Evolutionary conservation across 2,329 filamentous ascomycete species (phyloP).

Genomic region (Thielaviopsis musarum): DNA sequence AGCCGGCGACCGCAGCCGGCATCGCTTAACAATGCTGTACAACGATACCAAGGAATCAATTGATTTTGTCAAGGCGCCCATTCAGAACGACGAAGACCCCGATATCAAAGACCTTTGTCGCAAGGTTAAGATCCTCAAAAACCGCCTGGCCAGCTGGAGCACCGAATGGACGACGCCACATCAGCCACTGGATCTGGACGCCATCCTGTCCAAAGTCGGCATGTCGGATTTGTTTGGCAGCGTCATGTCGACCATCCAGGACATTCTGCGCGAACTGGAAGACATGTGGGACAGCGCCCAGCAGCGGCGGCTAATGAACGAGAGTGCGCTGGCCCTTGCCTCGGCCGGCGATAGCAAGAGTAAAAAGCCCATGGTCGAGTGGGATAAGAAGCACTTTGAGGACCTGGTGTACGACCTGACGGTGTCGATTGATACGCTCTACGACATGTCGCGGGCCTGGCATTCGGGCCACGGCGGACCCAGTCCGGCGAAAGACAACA

Average conservation of each 20-base stretch:
- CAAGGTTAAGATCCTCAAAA: conserved; percentile 65
- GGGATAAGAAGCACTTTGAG: conserved; percentile 57
- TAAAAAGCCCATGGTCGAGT: conserved; percentile 41
- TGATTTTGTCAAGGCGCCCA: conserved; percentile 51
- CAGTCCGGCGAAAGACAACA: conserved; percentile 13
- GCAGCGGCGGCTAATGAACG: conserved; percentile 15
- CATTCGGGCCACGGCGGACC: conserved; percentile 23
- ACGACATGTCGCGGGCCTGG: conserved; percentile 55
- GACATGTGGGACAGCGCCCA: conserved; percentile 49
- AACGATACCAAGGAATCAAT: conserved; percentile 67
- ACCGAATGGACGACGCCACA: conserved; percentile 62
- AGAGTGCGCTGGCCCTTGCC: not conserved
- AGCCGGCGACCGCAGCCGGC: not conserved
- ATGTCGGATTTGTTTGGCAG: conserved; percentile 62
- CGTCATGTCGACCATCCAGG: conserved; percentile 66
- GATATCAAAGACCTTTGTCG: conserved; percentile 57
- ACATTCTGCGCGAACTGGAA: conserved; percentile 61
- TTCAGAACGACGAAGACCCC: conserved; percentile 46
- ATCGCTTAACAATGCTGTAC: conserved; percentile 49
- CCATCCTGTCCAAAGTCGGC: conserved; percentile 53
- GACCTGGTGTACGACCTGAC: conserved; percentile 60
- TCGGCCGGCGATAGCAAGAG: conserved; percentile 35
- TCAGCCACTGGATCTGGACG: conserved; percentile 53
- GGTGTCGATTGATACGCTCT: conserved; percentile 62
- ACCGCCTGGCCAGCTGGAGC: conserved; percentile 63